These are phyloP conservation scores for Globisporangium heterothallicum DNA, from an alignment of 352 stramenopile genomes.

Conservation along the genomic window DNA sequence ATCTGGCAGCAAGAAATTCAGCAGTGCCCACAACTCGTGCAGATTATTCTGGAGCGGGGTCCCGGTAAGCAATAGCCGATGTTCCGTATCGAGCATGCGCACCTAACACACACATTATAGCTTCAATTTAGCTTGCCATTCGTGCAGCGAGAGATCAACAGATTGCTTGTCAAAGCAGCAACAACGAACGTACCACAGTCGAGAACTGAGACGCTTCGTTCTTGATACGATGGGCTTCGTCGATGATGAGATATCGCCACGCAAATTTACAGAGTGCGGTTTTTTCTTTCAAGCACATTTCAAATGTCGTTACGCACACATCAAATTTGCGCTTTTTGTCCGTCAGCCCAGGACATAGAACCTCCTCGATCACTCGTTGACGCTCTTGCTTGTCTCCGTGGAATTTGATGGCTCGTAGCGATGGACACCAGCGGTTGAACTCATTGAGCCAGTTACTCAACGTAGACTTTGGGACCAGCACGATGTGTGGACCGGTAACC, in stretches of 20 bases:
- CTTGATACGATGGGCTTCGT: slow-evolving; percentile 87
- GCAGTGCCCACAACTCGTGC: slow-evolving; percentile 91
- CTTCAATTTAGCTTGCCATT: background rate
- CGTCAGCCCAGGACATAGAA: slow-evolving; percentile 80
- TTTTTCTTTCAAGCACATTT: slow-evolving; percentile 92
- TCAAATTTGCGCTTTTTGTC: slow-evolving; percentile 94
- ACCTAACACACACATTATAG: slow-evolving; percentile 10
- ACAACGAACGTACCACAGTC: slow-evolving; percentile 38
- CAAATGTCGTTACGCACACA: slow-evolving; percentile 96
- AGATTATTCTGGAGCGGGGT: slow-evolving; percentile 95
- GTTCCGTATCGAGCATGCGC: slow-evolving; percentile 78
- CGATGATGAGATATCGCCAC: slow-evolving; percentile 87
- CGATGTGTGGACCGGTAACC: slow-evolving; percentile 86
- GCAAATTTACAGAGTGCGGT: slow-evolving; percentile 87
- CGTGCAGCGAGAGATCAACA: slow-evolving; percentile 5
- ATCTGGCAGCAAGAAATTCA: slow-evolving; percentile 93
- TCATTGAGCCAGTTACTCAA: slow-evolving; percentile 93
- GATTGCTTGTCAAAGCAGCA: background rate
- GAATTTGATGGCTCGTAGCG: slow-evolving; percentile 90
- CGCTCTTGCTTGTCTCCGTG: slow-evolving; percentile 90
- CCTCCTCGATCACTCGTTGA: slow-evolving; percentile 79
- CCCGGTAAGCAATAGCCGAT: slow-evolving; percentile 90
- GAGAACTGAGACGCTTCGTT: slow-evolving; percentile 88
- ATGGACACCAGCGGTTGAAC: slow-evolving; percentile 90
- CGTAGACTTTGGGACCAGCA: slow-evolving; percentile 93